These are phyloP conservation scores for Penicillium longicatenatum DNA, from an alignment of 495 filamentous ascomycete species.

Conservation along the genomic window DNA sequence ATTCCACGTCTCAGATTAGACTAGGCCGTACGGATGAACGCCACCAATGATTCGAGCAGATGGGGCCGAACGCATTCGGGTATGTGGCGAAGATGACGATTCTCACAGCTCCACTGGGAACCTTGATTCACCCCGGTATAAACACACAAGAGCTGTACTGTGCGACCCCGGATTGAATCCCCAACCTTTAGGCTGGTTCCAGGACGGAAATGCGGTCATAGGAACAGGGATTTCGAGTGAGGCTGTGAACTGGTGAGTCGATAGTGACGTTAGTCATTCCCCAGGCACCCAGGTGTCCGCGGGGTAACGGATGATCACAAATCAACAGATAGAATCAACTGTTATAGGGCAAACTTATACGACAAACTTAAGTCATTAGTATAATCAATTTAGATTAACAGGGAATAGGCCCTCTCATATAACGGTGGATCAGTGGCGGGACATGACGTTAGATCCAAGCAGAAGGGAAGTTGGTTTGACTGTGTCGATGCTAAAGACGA, in stretches of 20 bases:
- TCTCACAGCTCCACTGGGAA: constrained; percentile 10
- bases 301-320: neutral
- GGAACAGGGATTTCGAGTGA: neutral
- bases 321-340: neutral
- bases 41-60: neutral
- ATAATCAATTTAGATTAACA: neutral
- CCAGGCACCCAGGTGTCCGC: neutral
- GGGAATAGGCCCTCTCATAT: constrained; percentile 6
- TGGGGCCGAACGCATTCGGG: constrained; percentile 5
- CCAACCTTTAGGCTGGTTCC: too few relatives aligned
- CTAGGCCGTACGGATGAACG: neutral
- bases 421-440: constrained; percentile 6
- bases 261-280: neutral
- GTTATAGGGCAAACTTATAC: too few relatives aligned
- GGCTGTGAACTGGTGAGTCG: neutral
- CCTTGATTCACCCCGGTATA: neutral
- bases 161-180: neutral
- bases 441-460: constrained; percentile 4
- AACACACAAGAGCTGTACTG: neutral
- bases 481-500: constrained; percentile 3
- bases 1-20: constrained; percentile 1
- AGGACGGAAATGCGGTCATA: neutral
- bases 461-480: neutral
- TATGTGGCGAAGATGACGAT: constrained; percentile 22
- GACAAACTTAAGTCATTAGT: neutral